These are phyloP conservation scores for Carex cristatella DNA, from an alignment of 176 grass and related monocot species.

Conservation along the genomic window DNA sequence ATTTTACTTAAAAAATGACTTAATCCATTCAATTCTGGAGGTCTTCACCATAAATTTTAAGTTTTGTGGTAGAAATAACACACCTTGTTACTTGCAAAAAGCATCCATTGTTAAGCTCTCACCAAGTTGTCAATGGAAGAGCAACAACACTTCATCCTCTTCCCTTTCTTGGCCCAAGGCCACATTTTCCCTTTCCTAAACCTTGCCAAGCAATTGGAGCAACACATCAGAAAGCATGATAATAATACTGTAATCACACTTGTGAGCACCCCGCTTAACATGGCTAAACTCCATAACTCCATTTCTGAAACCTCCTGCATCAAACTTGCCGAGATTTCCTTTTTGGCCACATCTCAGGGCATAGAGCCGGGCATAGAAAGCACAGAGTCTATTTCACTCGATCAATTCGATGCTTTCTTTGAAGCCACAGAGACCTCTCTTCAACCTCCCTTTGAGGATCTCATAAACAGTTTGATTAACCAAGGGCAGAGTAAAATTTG, in stretches of 20 bases:
- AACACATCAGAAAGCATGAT: not conserved
- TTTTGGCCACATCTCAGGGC: slow-evolving; percentile 14
- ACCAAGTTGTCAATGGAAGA: not conserved
- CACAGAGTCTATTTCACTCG: slow-evolving; percentile 7
- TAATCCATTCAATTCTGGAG: too few relatives aligned
- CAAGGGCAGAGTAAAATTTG: slow-evolving; percentile 27
- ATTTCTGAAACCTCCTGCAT: slow-evolving; percentile 26
- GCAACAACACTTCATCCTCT: slow-evolving; percentile 27
- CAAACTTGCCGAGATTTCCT: slow-evolving; percentile 32
- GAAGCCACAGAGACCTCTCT: slow-evolving; percentile 19
- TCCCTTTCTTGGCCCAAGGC: slow-evolving; percentile 49
- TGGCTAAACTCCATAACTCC: slow-evolving; percentile 3
- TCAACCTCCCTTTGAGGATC: slow-evolving; percentile 31
- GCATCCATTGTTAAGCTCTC: not conserved
- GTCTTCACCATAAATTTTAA: too few relatives aligned
- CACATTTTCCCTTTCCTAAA: slow-evolving; percentile 47
- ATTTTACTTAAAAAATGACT: too few relatives aligned
- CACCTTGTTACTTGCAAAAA: not conserved
- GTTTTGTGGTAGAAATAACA: not conserved
- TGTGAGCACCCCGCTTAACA: slow-evolving; percentile 24
- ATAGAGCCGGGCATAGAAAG: slow-evolving; percentile 15
- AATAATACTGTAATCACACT: slow-evolving; percentile 17
- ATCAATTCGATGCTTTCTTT: not conserved
- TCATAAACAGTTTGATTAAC: slow-evolving; percentile 18
- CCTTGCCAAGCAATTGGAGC: slow-evolving; percentile 30